Base-by-base conservation (phyloP, 495 filamentous ascomycete genomes). In the Hypomontagnella monticulosa region DNA sequence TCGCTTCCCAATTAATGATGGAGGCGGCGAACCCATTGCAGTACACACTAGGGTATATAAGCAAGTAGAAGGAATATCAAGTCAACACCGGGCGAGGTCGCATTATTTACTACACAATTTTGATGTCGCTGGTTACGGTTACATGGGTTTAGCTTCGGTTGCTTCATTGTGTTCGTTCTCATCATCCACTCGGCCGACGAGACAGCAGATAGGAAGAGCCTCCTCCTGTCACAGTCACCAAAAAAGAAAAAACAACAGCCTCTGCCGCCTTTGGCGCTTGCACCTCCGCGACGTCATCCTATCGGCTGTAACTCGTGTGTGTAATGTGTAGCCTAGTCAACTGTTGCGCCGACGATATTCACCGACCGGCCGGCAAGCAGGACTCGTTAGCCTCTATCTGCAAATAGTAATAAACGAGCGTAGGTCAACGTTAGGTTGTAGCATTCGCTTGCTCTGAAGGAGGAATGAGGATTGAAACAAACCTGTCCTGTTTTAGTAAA, bases 391-490 rank as follows among this genome's bases (percentile, higher is more conserved):
- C 33, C 6, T 58, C 38, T 36, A 12, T 38, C 27, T 15, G 27
- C 14, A 53, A 68, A 54, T 38, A 40, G 36, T 52, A 54, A 47
- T 18, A 54, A 63, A 50, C 43, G 15, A 12, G 41, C 32, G 36
- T 46, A 54, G 44, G 42, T 46, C 16, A 41, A 52, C 16, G 38
- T 52, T 50, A n/a, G 44, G 42, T 60, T n/a, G 57, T 53, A 44
- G 48, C 53, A 62, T 56, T 62, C 52, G 57, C 40, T 61, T 56
- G 47, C 18, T 59, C 42, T 32, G 44, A 49, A 47, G 55, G 50
- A 43, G 60, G 60, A 60, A 61, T 64, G 38, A 32, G 16, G 47
- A 50, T 69, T 61, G 60, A 69, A 63, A 69, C 66, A 69, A 58
- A 58, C 11, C 56, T 55, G 40, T 56, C 55, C 57, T 55, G 44